phyloP scores from a whole-genome alignment of 2,329 filamentous ascomycete species.

The Rutstroemia sp. region DNA sequence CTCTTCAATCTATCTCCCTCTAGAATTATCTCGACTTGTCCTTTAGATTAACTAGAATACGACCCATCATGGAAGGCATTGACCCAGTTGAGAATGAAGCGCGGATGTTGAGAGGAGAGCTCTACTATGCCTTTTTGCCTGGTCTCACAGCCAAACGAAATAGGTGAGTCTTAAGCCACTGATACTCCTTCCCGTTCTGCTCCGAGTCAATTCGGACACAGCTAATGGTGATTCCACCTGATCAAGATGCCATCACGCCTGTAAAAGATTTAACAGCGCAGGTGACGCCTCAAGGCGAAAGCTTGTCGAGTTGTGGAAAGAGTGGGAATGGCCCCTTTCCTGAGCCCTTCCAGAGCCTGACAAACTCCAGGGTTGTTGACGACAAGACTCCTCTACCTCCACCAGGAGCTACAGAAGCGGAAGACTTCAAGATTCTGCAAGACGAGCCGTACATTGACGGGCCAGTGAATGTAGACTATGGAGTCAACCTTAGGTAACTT shows the following conservation, averaged over 20 bases:
- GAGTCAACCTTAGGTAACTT: conserved; percentile 57
- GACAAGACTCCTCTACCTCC: conserved; percentile 59
- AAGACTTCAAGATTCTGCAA: conserved; percentile 57
- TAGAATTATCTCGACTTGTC: too few species aligned
- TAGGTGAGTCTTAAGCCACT: conserved; percentile 27
- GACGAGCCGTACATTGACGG: conserved; percentile 62
- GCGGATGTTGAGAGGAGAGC: conserved; percentile 58
- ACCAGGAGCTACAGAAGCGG: conserved; percentile 45
- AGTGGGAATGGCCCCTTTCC: conserved; percentile 42
- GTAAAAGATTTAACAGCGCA: conserved; percentile 55
- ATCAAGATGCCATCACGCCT: conserved; percentile 43
- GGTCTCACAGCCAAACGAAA: conserved; percentile 55
- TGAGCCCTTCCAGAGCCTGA: conserved; percentile 9
- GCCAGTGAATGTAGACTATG: conserved; percentile 70
- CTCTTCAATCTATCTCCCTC: too few species aligned
- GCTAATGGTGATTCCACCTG: not conserved
- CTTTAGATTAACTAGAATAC: too few species aligned
- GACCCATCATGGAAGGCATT: conserved; percentile 23
- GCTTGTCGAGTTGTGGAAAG: conserved; percentile 60
- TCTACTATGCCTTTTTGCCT: conserved; percentile 68
- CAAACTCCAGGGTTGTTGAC: conserved; percentile 36
- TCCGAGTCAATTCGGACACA: not conserved
- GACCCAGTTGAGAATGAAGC: conserved; percentile 41
- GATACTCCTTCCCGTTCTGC: too few species aligned
- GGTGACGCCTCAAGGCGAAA: conserved; percentile 52